Evolutionary conservation across 2,329 filamentous ascomycete genomes (phyloP).

Genomic region (Arthrobotrys entomopaga): DNA sequence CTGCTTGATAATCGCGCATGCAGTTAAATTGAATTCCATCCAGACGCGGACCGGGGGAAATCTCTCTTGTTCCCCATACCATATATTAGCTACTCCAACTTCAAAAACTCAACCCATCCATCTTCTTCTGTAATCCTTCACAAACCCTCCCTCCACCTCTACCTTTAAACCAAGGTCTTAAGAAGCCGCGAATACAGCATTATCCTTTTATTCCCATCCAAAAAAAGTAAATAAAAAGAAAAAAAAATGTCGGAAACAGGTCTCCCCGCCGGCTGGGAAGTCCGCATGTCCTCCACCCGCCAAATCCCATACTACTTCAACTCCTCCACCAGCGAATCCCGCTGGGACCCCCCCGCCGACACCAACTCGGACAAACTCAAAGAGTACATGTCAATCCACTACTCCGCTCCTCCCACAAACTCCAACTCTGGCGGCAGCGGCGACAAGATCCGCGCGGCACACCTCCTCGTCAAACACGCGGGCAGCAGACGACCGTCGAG

Average conservation of each 20-base stretch:
- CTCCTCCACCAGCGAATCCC: conserved; percentile 83
- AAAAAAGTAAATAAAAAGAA: too few species aligned
- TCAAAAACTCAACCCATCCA: not conserved
- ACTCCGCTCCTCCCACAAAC: conserved; percentile 68
- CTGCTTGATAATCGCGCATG: conserved; percentile 32
- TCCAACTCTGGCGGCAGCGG: conserved; percentile 59
- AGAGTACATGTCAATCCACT: conserved; percentile 88
- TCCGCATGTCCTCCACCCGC: conserved; percentile 97
- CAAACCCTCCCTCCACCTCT: not conserved
- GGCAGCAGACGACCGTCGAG: conserved; percentile 88
- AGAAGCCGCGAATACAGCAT: too few species aligned
- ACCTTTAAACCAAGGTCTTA: too few species aligned
- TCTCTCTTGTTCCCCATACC: too few species aligned
- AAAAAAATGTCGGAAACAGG: conserved; percentile 75
- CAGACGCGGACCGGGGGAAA: not conserved
- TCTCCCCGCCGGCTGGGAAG: conserved; percentile 88
- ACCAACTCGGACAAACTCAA: conserved; percentile 94
- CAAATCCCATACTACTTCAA: conserved; percentile 99
- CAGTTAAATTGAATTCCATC: not conserved
- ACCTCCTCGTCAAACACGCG: conserved; percentile 92
- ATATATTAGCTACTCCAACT: too few species aligned
- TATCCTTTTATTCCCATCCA: too few species aligned
- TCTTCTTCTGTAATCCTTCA: too few species aligned
- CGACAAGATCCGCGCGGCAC: conserved; percentile 91
- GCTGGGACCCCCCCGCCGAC: conserved; percentile 90